A percentile compares a stretch with the other conserved stretches of the same genome.
Conservation (phyloP, 176 grass and related monocot species). For the Triticum monococcum region DNA sequence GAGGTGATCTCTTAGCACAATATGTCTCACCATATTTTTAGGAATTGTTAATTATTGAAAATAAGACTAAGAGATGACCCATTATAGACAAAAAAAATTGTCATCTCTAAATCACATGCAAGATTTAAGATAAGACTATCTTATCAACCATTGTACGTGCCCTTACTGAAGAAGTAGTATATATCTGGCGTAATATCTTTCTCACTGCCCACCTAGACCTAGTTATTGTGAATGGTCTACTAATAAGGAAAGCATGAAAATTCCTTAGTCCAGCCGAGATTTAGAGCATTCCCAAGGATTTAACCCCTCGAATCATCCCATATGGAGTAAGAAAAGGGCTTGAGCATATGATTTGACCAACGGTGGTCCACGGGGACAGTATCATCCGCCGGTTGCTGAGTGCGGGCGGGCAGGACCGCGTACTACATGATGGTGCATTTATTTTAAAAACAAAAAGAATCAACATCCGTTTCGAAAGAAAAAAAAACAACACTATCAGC, state of each 20-base stretch:
- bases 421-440: background rate
- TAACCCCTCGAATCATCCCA: background rate
- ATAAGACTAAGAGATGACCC: too few species aligned
- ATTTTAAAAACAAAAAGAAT: background rate
- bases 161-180: too few species aligned
- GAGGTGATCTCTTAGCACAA: too few species aligned
- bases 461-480: too few species aligned
- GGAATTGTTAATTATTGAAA: too few species aligned
- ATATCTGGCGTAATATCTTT: background rate
- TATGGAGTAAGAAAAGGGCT: background rate
- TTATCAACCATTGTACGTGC: too few species aligned
- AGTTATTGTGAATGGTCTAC: background rate
- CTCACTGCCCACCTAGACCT: background rate
- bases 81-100: too few species aligned
- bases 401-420: background rate
- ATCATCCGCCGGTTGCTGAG: slow-evolving; percentile 12
- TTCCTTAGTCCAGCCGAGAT: background rate
- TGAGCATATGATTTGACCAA: background rate
- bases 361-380: slow-evolving; percentile 36
- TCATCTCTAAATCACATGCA: too few species aligned
- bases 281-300: background rate
- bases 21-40: too few species aligned
- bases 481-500: background rate
- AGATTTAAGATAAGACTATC: too few species aligned
- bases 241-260: too few species aligned